phyloP scores from a whole-genome alignment of 139 green algal genomes.

The Chlorella sp. region DNA sequence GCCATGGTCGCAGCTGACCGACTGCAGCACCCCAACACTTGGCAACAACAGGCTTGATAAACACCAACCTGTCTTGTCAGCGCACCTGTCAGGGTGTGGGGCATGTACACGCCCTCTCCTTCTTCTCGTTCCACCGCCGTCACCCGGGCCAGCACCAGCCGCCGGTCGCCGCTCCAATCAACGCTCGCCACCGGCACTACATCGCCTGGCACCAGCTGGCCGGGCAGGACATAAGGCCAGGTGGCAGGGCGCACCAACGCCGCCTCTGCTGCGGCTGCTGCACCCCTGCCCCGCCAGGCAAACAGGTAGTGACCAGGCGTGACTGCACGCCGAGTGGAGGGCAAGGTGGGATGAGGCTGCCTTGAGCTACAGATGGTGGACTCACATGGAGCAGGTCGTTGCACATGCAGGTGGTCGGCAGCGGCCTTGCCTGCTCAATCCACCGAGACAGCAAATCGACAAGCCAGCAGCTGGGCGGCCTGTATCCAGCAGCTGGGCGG shows the following conservation, averaged over 20 bases:
- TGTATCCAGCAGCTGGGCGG: no score
- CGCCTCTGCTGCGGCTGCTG: neutral
- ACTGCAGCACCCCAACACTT: no score
- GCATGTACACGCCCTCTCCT: slow-evolving; percentile 20
- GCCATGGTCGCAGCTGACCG: no score
- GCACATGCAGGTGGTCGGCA: neutral
- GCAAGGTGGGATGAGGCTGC: no score
- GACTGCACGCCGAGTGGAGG: neutral
- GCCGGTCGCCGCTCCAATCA: neutral
- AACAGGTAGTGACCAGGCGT: slow-evolving; percentile 24
- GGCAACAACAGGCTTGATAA: no score
- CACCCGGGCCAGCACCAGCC: neutral
- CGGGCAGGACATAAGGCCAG: slow-evolving; percentile 22
- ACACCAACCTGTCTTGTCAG: neutral
- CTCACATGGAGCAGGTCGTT: no score
- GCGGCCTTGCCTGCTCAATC: no score
- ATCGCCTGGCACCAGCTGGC: slow-evolving; percentile 1
- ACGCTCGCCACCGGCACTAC: slow-evolving; percentile 1
- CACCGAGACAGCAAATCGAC: no score
- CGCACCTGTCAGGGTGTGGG: slow-evolving; percentile 17
- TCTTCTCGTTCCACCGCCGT: neutral
- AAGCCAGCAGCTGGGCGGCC: no score
- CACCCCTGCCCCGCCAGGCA: neutral
- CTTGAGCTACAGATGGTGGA: no score
- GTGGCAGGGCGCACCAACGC: neutral